A percentile compares a stretch with the other conserved stretches of the same genome.
Conservation (phyloP, 164 flowering plant species). For the Umbellularia californica region DNA sequence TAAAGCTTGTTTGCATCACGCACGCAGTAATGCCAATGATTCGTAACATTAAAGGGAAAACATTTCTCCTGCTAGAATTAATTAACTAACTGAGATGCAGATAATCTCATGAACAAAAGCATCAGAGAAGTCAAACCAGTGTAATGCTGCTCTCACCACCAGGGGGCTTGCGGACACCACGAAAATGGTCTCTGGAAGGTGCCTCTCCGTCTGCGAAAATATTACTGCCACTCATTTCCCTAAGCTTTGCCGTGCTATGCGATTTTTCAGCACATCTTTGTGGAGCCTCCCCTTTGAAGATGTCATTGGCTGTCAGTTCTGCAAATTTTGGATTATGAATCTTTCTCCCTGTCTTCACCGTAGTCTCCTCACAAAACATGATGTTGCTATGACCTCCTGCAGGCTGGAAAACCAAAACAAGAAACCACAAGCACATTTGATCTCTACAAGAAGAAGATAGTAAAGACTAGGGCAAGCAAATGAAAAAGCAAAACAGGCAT, state of each 20-base stretch:
- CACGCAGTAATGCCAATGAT: not conserved
- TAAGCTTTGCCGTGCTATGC: constrained; percentile 73
- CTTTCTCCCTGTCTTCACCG: constrained; percentile 71
- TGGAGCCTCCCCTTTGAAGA: constrained; percentile 77
- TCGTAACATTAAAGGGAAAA: not conserved
- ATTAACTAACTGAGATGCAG: not conserved
- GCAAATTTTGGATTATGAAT: constrained; percentile 69
- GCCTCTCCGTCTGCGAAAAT: constrained; percentile 90
- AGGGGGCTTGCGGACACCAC: constrained; percentile 95
- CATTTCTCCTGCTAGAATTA: constrained; percentile 4
- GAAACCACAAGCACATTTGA: not conserved
- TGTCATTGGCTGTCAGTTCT: constrained; percentile 82
- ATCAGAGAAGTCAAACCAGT: constrained; percentile 52
- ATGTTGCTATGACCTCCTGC: constrained; percentile 60
- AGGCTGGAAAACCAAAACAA: constrained; percentile 27
- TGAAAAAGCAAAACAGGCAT: not conserved
- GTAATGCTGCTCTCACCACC: constrained; percentile 99
- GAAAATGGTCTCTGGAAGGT: constrained; percentile 65
- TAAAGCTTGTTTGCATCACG: not conserved
- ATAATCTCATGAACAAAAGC: not conserved
- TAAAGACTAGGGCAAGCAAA: not conserved
- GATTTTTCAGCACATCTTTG: constrained; percentile 78
- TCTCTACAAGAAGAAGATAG: not conserved
- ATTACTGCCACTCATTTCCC: constrained; percentile 85
- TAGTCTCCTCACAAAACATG: constrained; percentile 49